Base-by-base conservation (phyloP, 305 asterid species). In the Plantago lanceolata region DNA sequence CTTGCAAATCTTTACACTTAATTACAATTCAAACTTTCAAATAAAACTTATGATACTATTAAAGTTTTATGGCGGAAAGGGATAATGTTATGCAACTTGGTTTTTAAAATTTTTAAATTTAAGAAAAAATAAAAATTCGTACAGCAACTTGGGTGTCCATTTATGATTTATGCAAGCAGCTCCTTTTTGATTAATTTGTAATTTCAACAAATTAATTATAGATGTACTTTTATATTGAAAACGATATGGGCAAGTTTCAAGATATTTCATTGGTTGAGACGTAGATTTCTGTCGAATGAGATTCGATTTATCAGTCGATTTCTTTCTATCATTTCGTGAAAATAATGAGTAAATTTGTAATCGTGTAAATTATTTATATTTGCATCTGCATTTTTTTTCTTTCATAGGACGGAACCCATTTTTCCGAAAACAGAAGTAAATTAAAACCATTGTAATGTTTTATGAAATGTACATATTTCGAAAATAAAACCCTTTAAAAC, bases 161-260 rank as follows among this genome's bases (percentile, higher is more conserved):
- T n/a, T n/a, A n/a, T n/a, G n/a, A 45, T 61, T 61, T 61, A 24
- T 17, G 54, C 55, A 45, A 61, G 44, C 65, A 43, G 65, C 33
- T 47, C 9, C 13, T 26, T 29, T 48, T 31, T 6, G 28, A 5
- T 55, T n/a, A n/a, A n/a, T n/a, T n/a, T n/a, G n/a, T n/a, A n/a
- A n/a, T n/a, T n/a, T n/a, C n/a, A n/a, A n/a, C n/a, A n/a, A n/a
- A n/a, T n/a, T n/a, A 19, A n/a, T 59, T 48, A 17, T 31, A 17
- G 3, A 9, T 31, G 18, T 33, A 57, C 62, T 33, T 35, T 35
- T 13, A 33, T 6, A 17, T 17, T 35, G 16, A 28, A 2, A 29
- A 56, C 3, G 5, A 19, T 8, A 0, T 6, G 17, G 16, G 18
- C 24, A 54, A 26, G 0, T 24, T 28, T 7, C 60, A 4, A 55